Evolutionary conservation across 139 green algal genomes (phyloP), one percentile per base, ranked within the genome.

Genomic region (Helicosporidium sp.): DNA sequence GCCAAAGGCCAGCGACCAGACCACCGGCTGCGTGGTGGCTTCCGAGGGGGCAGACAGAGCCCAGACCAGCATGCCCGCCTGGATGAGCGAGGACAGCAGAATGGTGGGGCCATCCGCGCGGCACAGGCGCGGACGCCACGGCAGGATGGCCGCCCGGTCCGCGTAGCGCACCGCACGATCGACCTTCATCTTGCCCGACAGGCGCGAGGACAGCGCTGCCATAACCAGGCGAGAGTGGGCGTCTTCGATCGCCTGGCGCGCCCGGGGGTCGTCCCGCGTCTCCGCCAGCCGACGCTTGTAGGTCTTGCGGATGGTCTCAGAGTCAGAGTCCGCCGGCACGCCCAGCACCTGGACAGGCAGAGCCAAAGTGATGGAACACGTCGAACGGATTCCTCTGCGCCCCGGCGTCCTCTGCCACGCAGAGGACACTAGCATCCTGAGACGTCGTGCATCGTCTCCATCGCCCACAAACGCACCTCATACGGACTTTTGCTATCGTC

Each of bases 151-250:
- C 16, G 61, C 51, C 15, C 54, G 59, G 58, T 80, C 72, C 8
- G 72, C 72, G 39, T 69, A 79, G 10, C 46, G 41, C 24, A 79
- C 42, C 1, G 73, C 63, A 43, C 70, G 70, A 27, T 65, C 52
- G 20, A 79, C 64, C 13, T 43, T 22, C 13, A 49, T 34, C 20
- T 56, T 58, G 24, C 64, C 68, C 54, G 66, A 48, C 46, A 50
- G 43, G 1, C 70, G 43, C 15, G 58, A 41, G 13, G 51, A 60
- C 18, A 80, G 52, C 18, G 47, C 25, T 6, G 54, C 51, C 72
- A 80, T 80, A 58, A 80, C 69, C 16, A 80, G 48, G 17, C 31
- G 39, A 2, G 58, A 64, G 55, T 80, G 72, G 6, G 72, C 72
- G 5, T 52, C 41, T 28, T 80, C 72, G 7, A 80, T 69, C 12